These are phyloP conservation scores for Lanmaoa pseudosensibilis DNA, from an alignment of 768 basidiomycete species.

Conservation along the genomic window DNA sequence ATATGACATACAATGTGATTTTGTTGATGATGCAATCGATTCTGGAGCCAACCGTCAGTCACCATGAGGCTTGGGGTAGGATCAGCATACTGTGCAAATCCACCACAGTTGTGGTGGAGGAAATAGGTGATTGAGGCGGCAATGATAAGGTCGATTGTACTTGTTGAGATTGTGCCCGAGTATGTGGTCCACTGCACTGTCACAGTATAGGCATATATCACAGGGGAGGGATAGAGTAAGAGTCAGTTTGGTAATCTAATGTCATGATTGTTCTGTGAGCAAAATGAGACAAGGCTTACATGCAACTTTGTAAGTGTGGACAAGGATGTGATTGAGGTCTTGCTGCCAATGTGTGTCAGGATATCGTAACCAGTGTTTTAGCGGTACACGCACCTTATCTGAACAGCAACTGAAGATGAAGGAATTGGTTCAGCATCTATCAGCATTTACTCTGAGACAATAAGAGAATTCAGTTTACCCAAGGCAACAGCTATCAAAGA, in stretches of 20 bases:
- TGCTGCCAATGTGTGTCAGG: not conserved
- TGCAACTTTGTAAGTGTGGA: too few species aligned
- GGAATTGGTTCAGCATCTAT: not conserved
- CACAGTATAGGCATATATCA: not conserved
- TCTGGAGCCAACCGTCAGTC: not conserved
- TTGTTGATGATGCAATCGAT: not conserved
- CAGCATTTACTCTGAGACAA: not conserved
- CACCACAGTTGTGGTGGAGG: not conserved
- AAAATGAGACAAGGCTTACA: not conserved
- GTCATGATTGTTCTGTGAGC: not conserved
- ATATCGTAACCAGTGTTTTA: not conserved
- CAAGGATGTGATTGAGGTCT: not conserved
- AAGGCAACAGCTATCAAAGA: not conserved
- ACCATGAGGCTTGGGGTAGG: not conserved
- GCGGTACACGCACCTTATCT: not conserved
- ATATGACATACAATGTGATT: not conserved
- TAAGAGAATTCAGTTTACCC: not conserved
- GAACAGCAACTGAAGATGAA: not conserved
- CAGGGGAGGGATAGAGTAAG: too few species aligned
- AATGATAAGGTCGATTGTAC: not conserved
- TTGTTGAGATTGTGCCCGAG: too few species aligned
- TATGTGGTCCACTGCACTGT: not conserved
- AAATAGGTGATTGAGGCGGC: not conserved
- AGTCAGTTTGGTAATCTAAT: too few species aligned
- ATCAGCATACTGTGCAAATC: not conserved